Base-by-base conservation (phyloP, 1,284 basidiomycete species). In the Rhodotorula mucilaginosa region DNA sequence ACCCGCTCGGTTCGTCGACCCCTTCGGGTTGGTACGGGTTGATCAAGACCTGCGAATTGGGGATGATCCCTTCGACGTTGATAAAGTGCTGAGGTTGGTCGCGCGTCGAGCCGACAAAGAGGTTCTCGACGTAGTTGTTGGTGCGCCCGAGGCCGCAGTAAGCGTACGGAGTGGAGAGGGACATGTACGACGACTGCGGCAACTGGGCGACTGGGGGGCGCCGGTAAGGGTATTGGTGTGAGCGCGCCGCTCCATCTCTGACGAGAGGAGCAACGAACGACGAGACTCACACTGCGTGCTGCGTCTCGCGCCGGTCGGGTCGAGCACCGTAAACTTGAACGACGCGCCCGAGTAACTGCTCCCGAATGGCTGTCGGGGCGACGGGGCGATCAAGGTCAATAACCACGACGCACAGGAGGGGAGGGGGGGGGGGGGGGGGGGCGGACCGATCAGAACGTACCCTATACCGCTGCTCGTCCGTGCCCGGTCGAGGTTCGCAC, bases 51-150 rank as follows among this genome's bases (percentile, higher is more conserved):
- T 96, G 94, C 7, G 93, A 96, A 81, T 99, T 99, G 1, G 97
- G 97, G 58, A 99, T 93, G 23, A 99, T 89, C 44, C 95, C 94
- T 80, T 99, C 97, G 84, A 99, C 89, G 77, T 90, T 89, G 80
- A 96, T 91, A 75, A 84, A 90, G 79, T 97, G 91, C 52, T 82
- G 77, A 31, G 78, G 59, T 7, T 85, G 82, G 74, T 91, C 88
- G 46, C 91, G 86, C 5, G 93, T 95, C 2, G 91, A 89, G 19
- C 94, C 94, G 15, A 96, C 90, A 79, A 94, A 93, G 6, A 97
- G 85, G 80, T 94, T 95, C 84, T 99, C 97, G 79, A 99, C 93
- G 82, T 99, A 99, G 81, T 99, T 99, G 83, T 99, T 99, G n/a
- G 96, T 99, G 58, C 97, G 87, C 0, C 97, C 97, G 3, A 99